phyloP scores from a whole-genome alignment of 805 yeast species.

The Candida andamanensis region DNA sequence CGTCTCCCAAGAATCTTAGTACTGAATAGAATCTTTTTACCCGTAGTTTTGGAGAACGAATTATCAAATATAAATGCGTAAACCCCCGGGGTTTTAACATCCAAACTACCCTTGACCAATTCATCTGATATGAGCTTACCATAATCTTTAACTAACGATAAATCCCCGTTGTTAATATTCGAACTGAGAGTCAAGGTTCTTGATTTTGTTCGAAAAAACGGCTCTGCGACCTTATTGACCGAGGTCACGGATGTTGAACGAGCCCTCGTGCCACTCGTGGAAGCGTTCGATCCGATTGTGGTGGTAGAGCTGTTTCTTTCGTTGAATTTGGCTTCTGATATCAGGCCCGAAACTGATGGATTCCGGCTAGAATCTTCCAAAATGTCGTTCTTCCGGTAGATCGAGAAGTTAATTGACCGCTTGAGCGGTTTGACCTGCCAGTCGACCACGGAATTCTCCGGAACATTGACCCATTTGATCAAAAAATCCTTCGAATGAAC shows the following conservation, averaged over 20 bases:
- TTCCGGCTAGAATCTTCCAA: constrained; percentile 1
- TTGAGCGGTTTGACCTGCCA: constrained; percentile 79
- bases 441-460: constrained; percentile 57
- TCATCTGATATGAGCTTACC: constrained; percentile 50
- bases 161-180: constrained; percentile 36
- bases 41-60: constrained; percentile 78
- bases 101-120: constrained; percentile 54
- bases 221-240: constrained; percentile 30
- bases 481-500: constrained; percentile 84
- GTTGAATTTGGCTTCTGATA: constrained; percentile 2
- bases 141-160: constrained; percentile 54
- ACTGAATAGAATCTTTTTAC: constrained; percentile 74
- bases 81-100: constrained; percentile 59
- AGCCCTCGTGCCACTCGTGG: constrained; percentile 8
- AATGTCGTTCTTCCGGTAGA: constrained; percentile 29
- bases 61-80: constrained; percentile 91
- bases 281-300: constrained; percentile 9
- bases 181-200: constrained; percentile 34
- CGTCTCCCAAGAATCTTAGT: constrained; percentile 5
- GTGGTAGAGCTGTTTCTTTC: constrained; percentile 8
- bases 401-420: constrained; percentile 37
- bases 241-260: constrained; percentile 29
- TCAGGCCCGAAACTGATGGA: too few relatives aligned
- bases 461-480: constrained; percentile 85
- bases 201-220: constrained; percentile 29